phyloP scores from a whole-genome alignment of 1,139 yeast genomes.

The Nadsonia starkeyi-henricii region DNA sequence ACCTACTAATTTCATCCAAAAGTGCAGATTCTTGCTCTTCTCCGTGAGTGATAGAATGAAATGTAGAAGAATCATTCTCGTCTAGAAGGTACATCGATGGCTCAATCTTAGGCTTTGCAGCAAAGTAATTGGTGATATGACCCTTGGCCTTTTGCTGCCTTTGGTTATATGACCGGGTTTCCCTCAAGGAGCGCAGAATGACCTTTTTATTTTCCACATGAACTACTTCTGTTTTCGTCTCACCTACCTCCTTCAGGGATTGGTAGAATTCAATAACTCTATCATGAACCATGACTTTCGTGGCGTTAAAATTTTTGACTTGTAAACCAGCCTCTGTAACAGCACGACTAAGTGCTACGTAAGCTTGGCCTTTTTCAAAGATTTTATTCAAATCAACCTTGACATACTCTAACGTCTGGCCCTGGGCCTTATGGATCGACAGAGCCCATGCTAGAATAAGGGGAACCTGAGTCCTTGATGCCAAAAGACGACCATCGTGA shows the following conservation, averaged over 20 bases:
- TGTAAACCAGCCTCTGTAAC: slow-evolving; percentile 61
- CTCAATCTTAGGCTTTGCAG: too few relatives aligned
- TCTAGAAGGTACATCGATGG: too few relatives aligned
- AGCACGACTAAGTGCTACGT: slow-evolving; percentile 86
- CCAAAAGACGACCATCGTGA: slow-evolving; percentile 34
- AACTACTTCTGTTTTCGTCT: not conserved
- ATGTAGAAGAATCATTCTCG: too few relatives aligned
- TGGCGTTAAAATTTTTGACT: slow-evolving; percentile 53
- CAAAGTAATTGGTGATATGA: too few relatives aligned
- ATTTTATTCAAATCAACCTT: slow-evolving; percentile 55
- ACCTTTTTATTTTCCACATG: slow-evolving; percentile 1
- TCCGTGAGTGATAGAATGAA: too few relatives aligned
- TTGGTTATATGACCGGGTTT: too few relatives aligned
- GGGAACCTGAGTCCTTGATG: slow-evolving; percentile 50
- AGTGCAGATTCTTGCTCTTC: too few relatives aligned
- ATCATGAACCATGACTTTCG: slow-evolving; percentile 48
- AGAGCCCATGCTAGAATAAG: slow-evolving; percentile 75
- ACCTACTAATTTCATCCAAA: too few relatives aligned
- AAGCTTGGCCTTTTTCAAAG: slow-evolving; percentile 79
- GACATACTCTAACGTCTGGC: slow-evolving; percentile 73
- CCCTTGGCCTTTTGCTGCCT: too few relatives aligned
- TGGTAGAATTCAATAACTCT: slow-evolving; percentile 56
- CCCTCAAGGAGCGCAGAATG: too few relatives aligned
- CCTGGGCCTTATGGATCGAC: slow-evolving; percentile 85
- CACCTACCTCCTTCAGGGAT: slow-evolving; percentile 23